Evolutionary conservation across 805 yeast genomes (phyloP), one percentile per base, ranked within the genome.

Genomic region (Hemisphaericaspora nanyangensis): DNA sequence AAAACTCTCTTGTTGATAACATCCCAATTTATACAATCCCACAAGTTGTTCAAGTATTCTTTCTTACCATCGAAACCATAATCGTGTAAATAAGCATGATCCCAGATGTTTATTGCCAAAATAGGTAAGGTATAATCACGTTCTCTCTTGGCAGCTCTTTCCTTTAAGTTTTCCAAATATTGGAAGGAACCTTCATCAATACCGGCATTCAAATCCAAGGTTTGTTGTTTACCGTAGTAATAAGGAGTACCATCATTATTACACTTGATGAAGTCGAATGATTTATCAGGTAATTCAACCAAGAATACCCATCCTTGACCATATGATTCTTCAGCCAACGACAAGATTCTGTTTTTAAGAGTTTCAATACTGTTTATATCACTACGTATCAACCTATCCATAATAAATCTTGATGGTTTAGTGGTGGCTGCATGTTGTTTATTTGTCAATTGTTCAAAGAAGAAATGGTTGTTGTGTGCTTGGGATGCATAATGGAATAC

Each of bases 401-500:
- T 49, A 38, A 68, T 52, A 19, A 55, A 52, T 46, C 71, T 57
- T 12, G 65, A 58, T 10, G 74, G 73, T 45, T 54, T 49, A 12
- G 72, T 63, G 24, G 50, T 40, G 26, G 48, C 35, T 5, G 72
- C 72, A 30, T 50, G 55, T 4, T 52, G 39, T 40, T 55, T 54
- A 34, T 60, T 58, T 10, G 63, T 49, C 34, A 82, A 64, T 53
- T 84, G 85, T 58, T 83, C 79, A 54, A 89, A 80, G 52, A 85
- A 88, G 36, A 93, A 72, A 63, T 91, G 99, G 67, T 93, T 93
- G 65, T 89, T 90, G 66, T 85, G 91, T 2, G 89, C 81, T 58
- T 85, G 95, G 4, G 96, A 85, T 3, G 98, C 97, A 54, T 74
- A 78, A 63, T 90, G 93, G 72, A 82, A 90, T n/a, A 77, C 61